Evolutionary conservation across 176 grass and related monocot genomes (phyloP), one percentile per base, ranked within the genome.

Genomic region (Raddia guianensis): DNA sequence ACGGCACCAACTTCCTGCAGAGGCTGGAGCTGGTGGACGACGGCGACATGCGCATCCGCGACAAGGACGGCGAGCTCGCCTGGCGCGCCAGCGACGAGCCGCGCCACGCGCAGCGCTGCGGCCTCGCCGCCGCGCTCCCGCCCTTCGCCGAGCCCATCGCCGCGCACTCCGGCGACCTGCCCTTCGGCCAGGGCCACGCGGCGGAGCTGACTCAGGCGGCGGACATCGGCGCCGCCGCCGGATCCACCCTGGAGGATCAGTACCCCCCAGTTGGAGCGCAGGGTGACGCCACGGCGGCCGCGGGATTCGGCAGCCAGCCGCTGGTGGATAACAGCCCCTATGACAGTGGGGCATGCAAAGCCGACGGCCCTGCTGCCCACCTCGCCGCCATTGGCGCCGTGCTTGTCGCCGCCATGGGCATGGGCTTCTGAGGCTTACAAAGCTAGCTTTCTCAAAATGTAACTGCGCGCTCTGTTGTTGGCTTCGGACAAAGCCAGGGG

Each of bases 21-120:
- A 92, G 72, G 69, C 59, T 98, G 12, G 95, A 98, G 86, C 70
- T 98, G 34, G 88, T 98, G 44, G 95, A 98, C 77, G 89, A 92
- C 58, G 92, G 95, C 2, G 95, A 98, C 83, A 94, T 94, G 92
- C 83, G 92, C 76, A 85, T 98, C 80, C 92, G 90, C 12, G 92
- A 98, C 86, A 92, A 94, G 86, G 80, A 90, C 50, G 92, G 90
- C 8, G 92, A 98, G 80, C 83, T 98, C 14, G 85, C 95, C 2
- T 98, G 95, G 95, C 89, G 93, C 9, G 92, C 95, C 34, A 94
- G 89, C 71, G 90, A 98, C 34, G 56, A 90, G 49, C 85, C 77
- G 11, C 85, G 83, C 5, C 85, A 89, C 35, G 86, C 91, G 19
- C 89, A 94, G 83, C 78, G 43, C 5, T 97, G 94, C 52, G 94